A percentile compares a stretch with the other conserved stretches of the same genome.
These are phyloP conservation scores for Colletotrichum gloeosporioides DNA, from an alignment of 2,329 filamentous ascomycete genomes.

Conservation along the genomic window DNA sequence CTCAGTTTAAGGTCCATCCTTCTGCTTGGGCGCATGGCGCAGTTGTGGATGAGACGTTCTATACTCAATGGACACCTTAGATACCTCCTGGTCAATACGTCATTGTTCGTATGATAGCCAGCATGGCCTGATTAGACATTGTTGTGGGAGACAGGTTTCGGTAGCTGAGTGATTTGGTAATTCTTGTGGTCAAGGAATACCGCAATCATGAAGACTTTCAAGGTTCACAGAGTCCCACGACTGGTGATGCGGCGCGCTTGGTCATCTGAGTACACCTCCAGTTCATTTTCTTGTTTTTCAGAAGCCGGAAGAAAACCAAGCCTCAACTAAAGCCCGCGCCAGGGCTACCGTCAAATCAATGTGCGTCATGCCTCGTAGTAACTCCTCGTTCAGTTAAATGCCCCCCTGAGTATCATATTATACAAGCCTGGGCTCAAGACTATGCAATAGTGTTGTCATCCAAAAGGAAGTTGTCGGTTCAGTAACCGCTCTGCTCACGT, in stretches of 20 bases:
- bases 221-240: neutral
- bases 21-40: neutral
- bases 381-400: neutral
- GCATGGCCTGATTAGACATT: neutral
- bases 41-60: neutral
- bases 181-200: neutral
- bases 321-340: neutral
- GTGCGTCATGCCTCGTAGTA: neutral
- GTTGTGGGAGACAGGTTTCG: neutral
- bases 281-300: neutral
- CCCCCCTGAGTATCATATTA: neutral
- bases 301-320: neutral
- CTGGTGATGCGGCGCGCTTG: neutral
- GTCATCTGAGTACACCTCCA: neutral
- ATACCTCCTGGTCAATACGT: neutral
- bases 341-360: neutral
- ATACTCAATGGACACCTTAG: neutral
- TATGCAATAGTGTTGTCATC: neutral
- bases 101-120: neutral
- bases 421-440: neutral
- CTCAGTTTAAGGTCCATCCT: neutral
- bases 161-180: neutral
- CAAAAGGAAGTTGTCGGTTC: neutral
- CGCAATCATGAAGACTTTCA: neutral
- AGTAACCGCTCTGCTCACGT: slow-evolving; percentile 61